Conservation (phyloP, 352 stramenopile species). For the Pythium periplocum region DNA sequence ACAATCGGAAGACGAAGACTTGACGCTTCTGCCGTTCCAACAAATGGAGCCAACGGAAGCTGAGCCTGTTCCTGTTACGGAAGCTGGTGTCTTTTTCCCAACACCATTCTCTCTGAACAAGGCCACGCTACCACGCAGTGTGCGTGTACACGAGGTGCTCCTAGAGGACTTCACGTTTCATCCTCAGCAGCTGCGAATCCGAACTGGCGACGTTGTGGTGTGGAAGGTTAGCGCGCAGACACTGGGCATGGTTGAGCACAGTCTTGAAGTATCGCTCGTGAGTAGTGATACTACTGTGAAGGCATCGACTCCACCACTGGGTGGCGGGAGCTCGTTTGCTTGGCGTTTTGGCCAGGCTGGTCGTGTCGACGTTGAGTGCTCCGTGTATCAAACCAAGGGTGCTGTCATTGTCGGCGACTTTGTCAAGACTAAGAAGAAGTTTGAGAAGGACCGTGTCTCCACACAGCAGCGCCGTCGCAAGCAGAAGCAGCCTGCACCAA, state of each 20-base stretch:
- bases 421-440: slow-evolving; percentile 13
- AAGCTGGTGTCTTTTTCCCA: slow-evolving; percentile 21
- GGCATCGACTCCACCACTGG: slow-evolving; percentile 21
- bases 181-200: slow-evolving; percentile 23
- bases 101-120: slow-evolving; percentile 19
- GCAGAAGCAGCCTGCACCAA: background rate
- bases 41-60: background rate
- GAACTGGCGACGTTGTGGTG: slow-evolving; percentile 26
- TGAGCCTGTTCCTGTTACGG: background rate
- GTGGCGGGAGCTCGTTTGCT: slow-evolving; percentile 21
- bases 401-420: slow-evolving; percentile 17
- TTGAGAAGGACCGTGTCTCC: slow-evolving; percentile 1
- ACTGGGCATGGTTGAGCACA: slow-evolving; percentile 35
- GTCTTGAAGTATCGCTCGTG: slow-evolving; percentile 22
- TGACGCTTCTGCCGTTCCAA: slow-evolving; percentile 26
- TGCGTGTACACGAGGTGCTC: slow-evolving; percentile 25
- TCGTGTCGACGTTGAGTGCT: slow-evolving; percentile 23
- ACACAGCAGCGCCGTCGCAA: background rate
- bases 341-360: slow-evolving; percentile 27
- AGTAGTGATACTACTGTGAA: slow-evolving; percentile 1
- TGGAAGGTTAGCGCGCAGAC: slow-evolving; percentile 31
- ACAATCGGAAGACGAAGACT: slow-evolving; percentile 49
- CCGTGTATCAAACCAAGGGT: slow-evolving; percentile 32
- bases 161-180: slow-evolving; percentile 34
- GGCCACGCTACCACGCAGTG: background rate